These are phyloP conservation scores for Psilocybe sp. DNA, from an alignment of 768 basidiomycete genomes.

Conservation along the genomic window DNA sequence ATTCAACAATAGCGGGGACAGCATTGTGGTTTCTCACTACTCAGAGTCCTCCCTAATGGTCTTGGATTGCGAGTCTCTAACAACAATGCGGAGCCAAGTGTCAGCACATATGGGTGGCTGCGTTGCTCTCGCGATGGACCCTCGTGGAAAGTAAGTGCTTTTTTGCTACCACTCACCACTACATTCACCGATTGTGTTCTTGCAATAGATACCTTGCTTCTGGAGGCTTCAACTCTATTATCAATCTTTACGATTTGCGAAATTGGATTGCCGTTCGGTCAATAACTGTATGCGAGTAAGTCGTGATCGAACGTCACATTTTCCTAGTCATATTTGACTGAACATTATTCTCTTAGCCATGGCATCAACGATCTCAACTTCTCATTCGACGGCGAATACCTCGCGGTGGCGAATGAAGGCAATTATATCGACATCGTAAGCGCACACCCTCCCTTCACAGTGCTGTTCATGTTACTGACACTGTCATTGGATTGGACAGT, in stretches of 20 bases:
- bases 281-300: conserved; percentile 79
- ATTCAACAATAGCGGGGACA: conserved; percentile 77
- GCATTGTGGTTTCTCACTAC: conserved; percentile 62
- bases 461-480: conserved; percentile 1
- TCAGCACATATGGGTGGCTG: conserved; percentile 82
- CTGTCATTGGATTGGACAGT: conserved; percentile 36
- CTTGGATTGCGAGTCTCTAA: conserved; percentile 64
- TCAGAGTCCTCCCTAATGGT: conserved; percentile 65
- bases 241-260: conserved; percentile 75
- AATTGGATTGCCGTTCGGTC: conserved; percentile 81
- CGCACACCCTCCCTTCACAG: conserved; percentile 3
- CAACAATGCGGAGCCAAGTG: conserved; percentile 52
- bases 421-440: conserved; percentile 77
- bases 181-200: conserved; percentile 2
- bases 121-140: conserved; percentile 71
- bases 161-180: neutral
- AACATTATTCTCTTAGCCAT: conserved; percentile 33
- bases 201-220: conserved; percentile 68
- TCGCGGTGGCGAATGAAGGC: conserved; percentile 73
- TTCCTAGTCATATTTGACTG: neutral
- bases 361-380: conserved; percentile 74
- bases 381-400: conserved; percentile 80
- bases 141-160: conserved; percentile 59
- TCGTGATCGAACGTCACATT: conserved; percentile 10
- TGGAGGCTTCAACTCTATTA: conserved; percentile 79